These are phyloP conservation scores for Datisca glomerata DNA, from an alignment of 306 rosid genomes.

Conservation along the genomic window DNA sequence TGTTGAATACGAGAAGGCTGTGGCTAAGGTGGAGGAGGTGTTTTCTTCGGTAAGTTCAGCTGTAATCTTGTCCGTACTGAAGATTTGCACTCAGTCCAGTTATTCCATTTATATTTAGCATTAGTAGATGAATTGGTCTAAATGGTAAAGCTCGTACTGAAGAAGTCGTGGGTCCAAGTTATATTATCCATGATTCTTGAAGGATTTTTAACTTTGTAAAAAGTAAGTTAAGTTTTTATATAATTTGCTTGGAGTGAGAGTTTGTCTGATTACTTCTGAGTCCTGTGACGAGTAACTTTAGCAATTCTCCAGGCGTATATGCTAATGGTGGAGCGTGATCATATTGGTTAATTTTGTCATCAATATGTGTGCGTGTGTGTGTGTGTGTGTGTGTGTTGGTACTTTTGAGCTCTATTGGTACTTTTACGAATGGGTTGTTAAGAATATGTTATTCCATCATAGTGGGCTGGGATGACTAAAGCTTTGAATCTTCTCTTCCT, in stretches of 20 bases:
- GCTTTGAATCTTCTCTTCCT: neutral
- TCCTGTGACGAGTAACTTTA: neutral
- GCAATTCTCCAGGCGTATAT: too few species aligned
- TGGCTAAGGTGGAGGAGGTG: constrained; percentile 57
- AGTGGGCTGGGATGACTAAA: constrained; percentile 1
- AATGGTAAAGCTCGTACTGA: too few species aligned
- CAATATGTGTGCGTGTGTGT: neutral
- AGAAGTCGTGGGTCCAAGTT: too few species aligned
- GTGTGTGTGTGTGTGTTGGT: neutral
- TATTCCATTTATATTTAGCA: too few species aligned
- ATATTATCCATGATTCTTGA: too few species aligned
- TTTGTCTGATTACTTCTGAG: neutral
- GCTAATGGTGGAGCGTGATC: too few species aligned
- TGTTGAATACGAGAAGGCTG: constrained; percentile 46
- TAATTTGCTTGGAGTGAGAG: neutral
- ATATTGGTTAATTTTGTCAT: too few species aligned
- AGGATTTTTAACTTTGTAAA: neutral
- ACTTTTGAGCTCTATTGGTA: neutral
- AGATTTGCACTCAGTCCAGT: too few species aligned
- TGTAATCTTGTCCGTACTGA: too few species aligned
- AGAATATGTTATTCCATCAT: too few species aligned
- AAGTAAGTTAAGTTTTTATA: neutral
- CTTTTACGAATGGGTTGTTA: too few species aligned
- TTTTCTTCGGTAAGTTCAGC: constrained; percentile 51
- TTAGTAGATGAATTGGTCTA: too few species aligned